phyloP scores from a whole-genome alignment of 768 basidiomycete genomes.

The Hericium rajendrae region DNA sequence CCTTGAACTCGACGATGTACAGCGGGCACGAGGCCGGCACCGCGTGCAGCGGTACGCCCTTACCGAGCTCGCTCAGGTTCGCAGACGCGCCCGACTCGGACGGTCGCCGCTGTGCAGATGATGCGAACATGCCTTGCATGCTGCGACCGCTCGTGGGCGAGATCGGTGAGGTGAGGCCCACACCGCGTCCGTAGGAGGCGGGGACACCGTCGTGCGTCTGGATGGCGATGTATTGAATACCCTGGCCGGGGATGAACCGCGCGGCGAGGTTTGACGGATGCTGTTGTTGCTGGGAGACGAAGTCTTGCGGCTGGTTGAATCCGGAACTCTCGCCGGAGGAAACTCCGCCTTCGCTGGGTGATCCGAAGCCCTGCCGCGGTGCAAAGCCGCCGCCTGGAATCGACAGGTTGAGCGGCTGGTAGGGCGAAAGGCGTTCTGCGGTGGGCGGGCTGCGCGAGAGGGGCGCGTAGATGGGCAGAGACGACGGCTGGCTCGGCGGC shows the following conservation, averaged over 20 bases:
- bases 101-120: constrained; percentile 25
- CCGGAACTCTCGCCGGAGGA: constrained; percentile 42
- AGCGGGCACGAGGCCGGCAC: constrained; percentile 83
- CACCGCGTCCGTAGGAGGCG: constrained; percentile 10
- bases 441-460: constrained; percentile 53
- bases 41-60: constrained; percentile 78
- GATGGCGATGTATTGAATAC: constrained; percentile 46
- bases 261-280: constrained; percentile 34
- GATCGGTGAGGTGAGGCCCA: constrained; percentile 40
- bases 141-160: constrained; percentile 34
- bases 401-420: constrained; percentile 52
- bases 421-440: constrained; percentile 43
- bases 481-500: constrained; percentile 61
- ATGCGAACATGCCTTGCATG: constrained; percentile 10
- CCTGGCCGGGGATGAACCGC: constrained; percentile 56
- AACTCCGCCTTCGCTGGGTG: constrained; percentile 54
- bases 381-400: constrained; percentile 40
- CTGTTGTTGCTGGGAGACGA: constrained; percentile 13
- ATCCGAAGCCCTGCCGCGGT: constrained; percentile 42
- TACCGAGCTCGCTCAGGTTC: constrained; percentile 56
- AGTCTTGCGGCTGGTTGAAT: constrained; percentile 28
- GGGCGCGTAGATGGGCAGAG: constrained; percentile 68
- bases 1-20: constrained; percentile 97
- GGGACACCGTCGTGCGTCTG: constrained; percentile 16
- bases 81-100: constrained; percentile 27